These are phyloP conservation scores for Suhomyces kilbournensis DNA, from an alignment of 805 yeast species.

Conservation along the genomic window DNA sequence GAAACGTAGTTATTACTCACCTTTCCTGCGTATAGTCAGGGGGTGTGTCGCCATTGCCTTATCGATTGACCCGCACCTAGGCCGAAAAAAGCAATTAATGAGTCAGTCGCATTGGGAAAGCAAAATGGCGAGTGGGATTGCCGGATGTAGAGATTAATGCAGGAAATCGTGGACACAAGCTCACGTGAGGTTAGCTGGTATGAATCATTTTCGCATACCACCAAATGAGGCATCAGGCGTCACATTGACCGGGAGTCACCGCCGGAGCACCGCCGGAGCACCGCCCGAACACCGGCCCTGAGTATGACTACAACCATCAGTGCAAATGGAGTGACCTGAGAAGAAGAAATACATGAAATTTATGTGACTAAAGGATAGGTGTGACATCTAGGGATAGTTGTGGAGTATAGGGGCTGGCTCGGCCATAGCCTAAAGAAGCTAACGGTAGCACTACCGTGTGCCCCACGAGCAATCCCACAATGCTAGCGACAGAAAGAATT, in stretches of 20 bases:
- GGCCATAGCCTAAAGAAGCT: not conserved
- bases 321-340: not conserved
- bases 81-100: constrained; percentile 3
- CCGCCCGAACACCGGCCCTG: not conserved
- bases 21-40: not conserved
- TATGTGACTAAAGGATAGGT: too few relatives aligned
- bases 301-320: not conserved
- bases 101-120: constrained; percentile 1
- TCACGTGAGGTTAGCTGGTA: not conserved
- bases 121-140: not conserved
- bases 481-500: not conserved
- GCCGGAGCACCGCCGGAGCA: not conserved
- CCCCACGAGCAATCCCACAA: not conserved
- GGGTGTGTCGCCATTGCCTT: not conserved
- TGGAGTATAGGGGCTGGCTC: not conserved
- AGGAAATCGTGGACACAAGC: not conserved
- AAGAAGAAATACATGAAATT: too few relatives aligned
- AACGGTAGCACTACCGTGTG: not conserved
- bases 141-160: not conserved
- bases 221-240: not conserved
- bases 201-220: not conserved
- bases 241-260: not conserved
- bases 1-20: constrained; percentile 1
- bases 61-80: not conserved
- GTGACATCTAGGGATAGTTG: not conserved